These are phyloP conservation scores for Polysphondylium violaceum DNA, from an alignment of 78 protist genomes.

Conservation along the genomic window DNA sequence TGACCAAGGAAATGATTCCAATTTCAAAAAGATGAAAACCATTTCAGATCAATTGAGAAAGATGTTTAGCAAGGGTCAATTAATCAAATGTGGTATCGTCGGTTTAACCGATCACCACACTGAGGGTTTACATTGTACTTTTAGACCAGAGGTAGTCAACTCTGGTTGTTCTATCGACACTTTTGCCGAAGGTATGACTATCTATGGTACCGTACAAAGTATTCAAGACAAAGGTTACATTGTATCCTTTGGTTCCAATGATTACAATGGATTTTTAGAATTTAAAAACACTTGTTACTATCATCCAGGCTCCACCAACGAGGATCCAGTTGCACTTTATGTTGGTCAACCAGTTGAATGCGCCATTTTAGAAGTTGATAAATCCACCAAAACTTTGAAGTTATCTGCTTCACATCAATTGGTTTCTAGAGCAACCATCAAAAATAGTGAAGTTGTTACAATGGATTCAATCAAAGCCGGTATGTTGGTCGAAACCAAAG, in stretches of 20 bases:
- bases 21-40: slow-evolving; percentile 19
- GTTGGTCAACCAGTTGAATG: slow-evolving; percentile 63
- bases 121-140: slow-evolving; percentile 58
- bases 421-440: slow-evolving; percentile 34
- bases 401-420: slow-evolving; percentile 26
- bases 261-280: slow-evolving; percentile 32
- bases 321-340: not conserved
- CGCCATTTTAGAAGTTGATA: not conserved
- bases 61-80: slow-evolving; percentile 60
- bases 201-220: slow-evolving; percentile 24
- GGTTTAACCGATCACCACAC: slow-evolving; percentile 31
- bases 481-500: slow-evolving; percentile 68
- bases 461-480: slow-evolving; percentile 77
- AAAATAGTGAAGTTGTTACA: slow-evolving; percentile 12
- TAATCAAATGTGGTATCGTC: slow-evolving; percentile 20
- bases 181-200: slow-evolving; percentile 47
- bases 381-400: slow-evolving; percentile 15
- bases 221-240: slow-evolving; percentile 59
- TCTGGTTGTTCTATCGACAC: slow-evolving; percentile 9
- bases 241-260: slow-evolving; percentile 45
- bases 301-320: slow-evolving; percentile 5
- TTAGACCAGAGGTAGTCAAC: slow-evolving; percentile 59
- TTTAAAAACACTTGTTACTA: slow-evolving; percentile 4
- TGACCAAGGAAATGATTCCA: not conserved
- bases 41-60: slow-evolving; percentile 29